Evolutionary conservation across 257 asterid genomes (phyloP).

Genomic region (Plectranthus barbatus): DNA sequence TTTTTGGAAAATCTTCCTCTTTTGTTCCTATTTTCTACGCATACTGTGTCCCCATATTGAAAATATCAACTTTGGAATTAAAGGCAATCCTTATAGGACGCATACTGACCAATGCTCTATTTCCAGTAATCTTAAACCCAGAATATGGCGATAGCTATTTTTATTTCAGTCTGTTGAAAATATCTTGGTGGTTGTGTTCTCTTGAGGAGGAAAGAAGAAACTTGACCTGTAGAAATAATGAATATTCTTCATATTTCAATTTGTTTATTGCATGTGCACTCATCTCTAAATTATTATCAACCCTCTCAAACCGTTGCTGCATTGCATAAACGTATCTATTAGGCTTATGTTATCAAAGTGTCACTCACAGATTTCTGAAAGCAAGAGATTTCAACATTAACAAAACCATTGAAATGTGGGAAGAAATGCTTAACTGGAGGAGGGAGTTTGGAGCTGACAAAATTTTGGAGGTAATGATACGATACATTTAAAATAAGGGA

Average conservation of each 20-base stretch:
- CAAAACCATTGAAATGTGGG: slow-evolving; percentile 81
- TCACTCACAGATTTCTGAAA: slow-evolving; percentile 66
- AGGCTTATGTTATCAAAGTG: neutral
- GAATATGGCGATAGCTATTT: neutral
- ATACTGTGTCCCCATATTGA: neutral
- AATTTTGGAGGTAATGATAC: slow-evolving; percentile 63
- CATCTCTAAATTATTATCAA: slow-evolving; percentile 1
- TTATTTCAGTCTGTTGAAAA: neutral
- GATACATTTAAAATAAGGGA: neutral
- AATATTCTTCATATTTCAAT: neutral
- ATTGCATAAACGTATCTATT: neutral
- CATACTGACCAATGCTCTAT: neutral
- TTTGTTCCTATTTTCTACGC: neutral
- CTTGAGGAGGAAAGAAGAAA: neutral
- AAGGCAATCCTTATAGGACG: neutral
- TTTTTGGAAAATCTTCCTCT: neutral
- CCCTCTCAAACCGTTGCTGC: slow-evolving; percentile 1
- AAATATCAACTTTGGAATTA: neutral
- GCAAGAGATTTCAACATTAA: slow-evolving; percentile 70
- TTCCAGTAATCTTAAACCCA: neutral
- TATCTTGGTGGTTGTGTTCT: neutral
- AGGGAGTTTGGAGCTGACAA: slow-evolving; percentile 78
- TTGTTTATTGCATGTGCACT: neutral
- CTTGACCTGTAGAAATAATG: neutral
- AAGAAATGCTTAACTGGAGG: slow-evolving; percentile 95